Percentiles rank a stretch among this genome's conserved stretches.
phyloP scores from a whole-genome alignment of 768 basidiomycete genomes.

The Lactifluus volemus region DNA sequence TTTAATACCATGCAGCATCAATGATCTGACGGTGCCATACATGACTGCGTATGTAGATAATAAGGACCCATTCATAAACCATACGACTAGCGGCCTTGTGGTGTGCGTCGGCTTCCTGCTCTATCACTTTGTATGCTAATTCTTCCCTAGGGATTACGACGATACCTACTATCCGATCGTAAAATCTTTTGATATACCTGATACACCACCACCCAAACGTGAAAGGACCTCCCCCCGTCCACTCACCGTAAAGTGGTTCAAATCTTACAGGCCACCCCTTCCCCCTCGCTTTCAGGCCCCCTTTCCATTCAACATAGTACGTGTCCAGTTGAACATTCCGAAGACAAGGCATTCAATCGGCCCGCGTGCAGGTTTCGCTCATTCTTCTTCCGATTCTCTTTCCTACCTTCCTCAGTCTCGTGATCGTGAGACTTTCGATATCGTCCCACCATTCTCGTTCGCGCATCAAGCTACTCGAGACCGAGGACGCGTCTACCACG shows the following conservation, averaged over 20 bases:
- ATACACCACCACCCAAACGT: constrained; percentile 7
- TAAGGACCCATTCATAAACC: constrained; percentile 54
- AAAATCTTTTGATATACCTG: constrained; percentile 11
- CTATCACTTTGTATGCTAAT: not conserved
- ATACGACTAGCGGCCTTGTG: constrained; percentile 48
- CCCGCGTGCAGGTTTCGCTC: constrained; percentile 38
- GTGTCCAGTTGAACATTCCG: constrained; percentile 21
- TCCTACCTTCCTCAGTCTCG: constrained; percentile 46
- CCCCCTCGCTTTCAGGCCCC: not conserved
- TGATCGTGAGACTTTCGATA: constrained; percentile 48
- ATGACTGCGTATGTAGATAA: constrained; percentile 66
- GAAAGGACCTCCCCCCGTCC: not conserved
- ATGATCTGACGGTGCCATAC: constrained; percentile 78
- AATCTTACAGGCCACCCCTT: constrained; percentile 8
- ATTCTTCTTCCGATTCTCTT: constrained; percentile 54
- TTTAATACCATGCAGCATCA: constrained; percentile 34
- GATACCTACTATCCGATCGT: constrained; percentile 17
- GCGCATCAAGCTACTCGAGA: constrained; percentile 59
- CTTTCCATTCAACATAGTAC: constrained; percentile 70
- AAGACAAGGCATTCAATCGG: not conserved
- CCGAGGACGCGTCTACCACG: constrained; percentile 34
- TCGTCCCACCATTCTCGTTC: constrained; percentile 50
- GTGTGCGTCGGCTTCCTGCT: constrained; percentile 36
- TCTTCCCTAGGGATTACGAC: constrained; percentile 2
- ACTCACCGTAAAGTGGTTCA: constrained; percentile 7